Conservation (phyloP, 768 basidiomycete species). For the Auriscalpium vulgare region DNA sequence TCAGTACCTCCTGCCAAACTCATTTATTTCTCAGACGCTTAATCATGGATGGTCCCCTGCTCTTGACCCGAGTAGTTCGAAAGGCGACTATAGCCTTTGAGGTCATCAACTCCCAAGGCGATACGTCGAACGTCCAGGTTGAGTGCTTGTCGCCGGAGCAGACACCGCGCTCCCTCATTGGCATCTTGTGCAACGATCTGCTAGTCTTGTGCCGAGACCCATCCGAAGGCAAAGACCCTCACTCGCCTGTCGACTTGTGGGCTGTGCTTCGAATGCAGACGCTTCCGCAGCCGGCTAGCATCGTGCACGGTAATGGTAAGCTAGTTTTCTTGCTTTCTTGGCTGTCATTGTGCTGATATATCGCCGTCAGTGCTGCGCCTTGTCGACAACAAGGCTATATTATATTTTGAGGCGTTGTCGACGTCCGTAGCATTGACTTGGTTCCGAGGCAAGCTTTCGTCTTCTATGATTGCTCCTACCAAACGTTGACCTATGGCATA, state of each 20-base stretch:
- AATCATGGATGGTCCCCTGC: slow-evolving; percentile 84
- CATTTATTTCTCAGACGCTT: slow-evolving; percentile 50
- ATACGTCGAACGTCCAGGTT: slow-evolving; percentile 76
- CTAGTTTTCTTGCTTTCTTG: slow-evolving; percentile 1
- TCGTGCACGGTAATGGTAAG: slow-evolving; percentile 80
- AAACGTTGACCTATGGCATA: background rate
- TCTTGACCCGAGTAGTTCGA: slow-evolving; percentile 84
- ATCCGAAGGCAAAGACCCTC: slow-evolving; percentile 68
- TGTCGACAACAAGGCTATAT: slow-evolving; percentile 86
- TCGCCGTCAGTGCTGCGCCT: slow-evolving; percentile 59
- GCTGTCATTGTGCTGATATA: slow-evolving; percentile 1
- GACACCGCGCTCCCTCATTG: slow-evolving; percentile 70
- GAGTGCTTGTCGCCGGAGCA: slow-evolving; percentile 85
- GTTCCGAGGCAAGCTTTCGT: slow-evolving; percentile 63
- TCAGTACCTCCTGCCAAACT: background rate
- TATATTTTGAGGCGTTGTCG: slow-evolving; percentile 82
- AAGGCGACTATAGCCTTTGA: slow-evolving; percentile 79
- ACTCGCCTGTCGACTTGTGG: slow-evolving; percentile 82
- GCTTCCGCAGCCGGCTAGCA: slow-evolving; percentile 79
- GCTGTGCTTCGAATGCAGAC: slow-evolving; percentile 96
- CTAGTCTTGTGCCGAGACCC: slow-evolving; percentile 88
- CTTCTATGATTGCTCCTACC: background rate
- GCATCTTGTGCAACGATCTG: slow-evolving; percentile 88
- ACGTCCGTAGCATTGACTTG: slow-evolving; percentile 82
- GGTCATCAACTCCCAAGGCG: slow-evolving; percentile 67